These are phyloP conservation scores for Penicillium sp. DNA, from an alignment of 2,329 filamentous ascomycete species.

Conservation along the genomic window DNA sequence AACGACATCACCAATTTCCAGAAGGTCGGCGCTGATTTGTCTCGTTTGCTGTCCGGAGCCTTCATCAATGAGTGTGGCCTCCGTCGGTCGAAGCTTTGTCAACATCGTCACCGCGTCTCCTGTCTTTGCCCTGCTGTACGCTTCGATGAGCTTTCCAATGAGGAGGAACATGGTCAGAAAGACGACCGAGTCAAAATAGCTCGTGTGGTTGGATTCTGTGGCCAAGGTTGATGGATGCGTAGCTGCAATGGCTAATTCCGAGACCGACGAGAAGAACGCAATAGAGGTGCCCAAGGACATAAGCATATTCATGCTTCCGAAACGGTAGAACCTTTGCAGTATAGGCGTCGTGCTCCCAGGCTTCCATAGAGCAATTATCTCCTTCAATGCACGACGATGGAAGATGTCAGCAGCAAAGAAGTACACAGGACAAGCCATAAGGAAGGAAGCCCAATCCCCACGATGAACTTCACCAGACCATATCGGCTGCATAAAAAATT, in stretches of 20 bases:
- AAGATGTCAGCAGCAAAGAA: constrained; percentile 85
- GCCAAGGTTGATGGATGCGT: constrained; percentile 24
- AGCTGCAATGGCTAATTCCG: constrained; percentile 69
- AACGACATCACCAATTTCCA: not conserved
- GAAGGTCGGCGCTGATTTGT: not conserved
- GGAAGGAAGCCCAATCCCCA: constrained; percentile 76
- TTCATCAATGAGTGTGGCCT: constrained; percentile 68
- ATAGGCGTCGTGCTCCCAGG: constrained; percentile 73
- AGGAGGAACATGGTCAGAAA: constrained; percentile 88
- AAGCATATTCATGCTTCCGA: constrained; percentile 93
- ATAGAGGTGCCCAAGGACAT: constrained; percentile 87
- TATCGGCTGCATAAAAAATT: constrained; percentile 72
- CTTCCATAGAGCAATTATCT: constrained; percentile 77
- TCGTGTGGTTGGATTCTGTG: constrained; percentile 56
- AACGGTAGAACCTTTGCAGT: constrained; percentile 77
- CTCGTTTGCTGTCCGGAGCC: not conserved
- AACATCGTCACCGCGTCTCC: constrained; percentile 82
- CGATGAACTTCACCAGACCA: constrained; percentile 71
- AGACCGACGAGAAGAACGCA: constrained; percentile 81
- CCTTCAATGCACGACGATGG: constrained; percentile 76
- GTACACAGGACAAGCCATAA: constrained; percentile 83
- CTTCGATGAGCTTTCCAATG: constrained; percentile 64
- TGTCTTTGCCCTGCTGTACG: constrained; percentile 87
- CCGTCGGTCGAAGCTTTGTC: constrained; percentile 76
- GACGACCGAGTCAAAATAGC: constrained; percentile 89